phyloP scores from a whole-genome alignment of 345 rosid genomes.

The Iberis pinnata region DNA sequence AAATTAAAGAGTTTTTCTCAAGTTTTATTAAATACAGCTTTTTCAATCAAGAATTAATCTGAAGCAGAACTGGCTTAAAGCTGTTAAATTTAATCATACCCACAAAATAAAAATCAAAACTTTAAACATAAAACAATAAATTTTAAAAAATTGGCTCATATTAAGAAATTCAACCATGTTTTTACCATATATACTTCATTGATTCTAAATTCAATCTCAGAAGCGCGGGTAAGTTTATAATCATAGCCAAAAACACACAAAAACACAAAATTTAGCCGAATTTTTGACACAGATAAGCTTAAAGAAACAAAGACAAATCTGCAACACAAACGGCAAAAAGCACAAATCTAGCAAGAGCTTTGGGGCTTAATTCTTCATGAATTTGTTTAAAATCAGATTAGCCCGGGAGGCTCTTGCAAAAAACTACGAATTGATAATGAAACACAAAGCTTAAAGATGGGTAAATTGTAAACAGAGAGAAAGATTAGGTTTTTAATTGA shows the following conservation, averaged over 20 bases:
- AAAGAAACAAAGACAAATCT: slow-evolving; percentile 30
- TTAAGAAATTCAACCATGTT: slow-evolving; percentile 66
- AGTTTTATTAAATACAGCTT: no score
- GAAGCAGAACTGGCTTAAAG: no score
- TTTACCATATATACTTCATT: slow-evolving; percentile 36
- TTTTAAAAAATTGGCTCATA: slow-evolving; percentile 40
- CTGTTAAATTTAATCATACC: no score
- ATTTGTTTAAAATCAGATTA: slow-evolving; percentile 30
- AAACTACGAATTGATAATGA: no score
- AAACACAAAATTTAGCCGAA: slow-evolving; percentile 11
- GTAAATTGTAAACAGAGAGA: no score
- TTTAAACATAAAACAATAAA: background rate
- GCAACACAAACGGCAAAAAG: slow-evolving; percentile 59
- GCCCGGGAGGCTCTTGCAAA: slow-evolving; percentile 54
- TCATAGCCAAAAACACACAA: slow-evolving; percentile 33
- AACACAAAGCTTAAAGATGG: no score
- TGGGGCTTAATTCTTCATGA: slow-evolving; percentile 30
- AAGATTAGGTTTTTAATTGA: no score
- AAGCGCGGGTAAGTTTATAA: slow-evolving; percentile 66
- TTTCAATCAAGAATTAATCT: no score
- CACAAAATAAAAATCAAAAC: background rate
- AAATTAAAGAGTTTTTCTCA: no score
- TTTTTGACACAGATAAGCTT: slow-evolving; percentile 29
- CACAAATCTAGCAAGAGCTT: slow-evolving; percentile 27
- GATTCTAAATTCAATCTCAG: slow-evolving; percentile 39